Evolutionary conservation across 2,329 filamentous ascomycete genomes (phyloP).

Genomic region (Colletotrichum eleusines): DNA sequence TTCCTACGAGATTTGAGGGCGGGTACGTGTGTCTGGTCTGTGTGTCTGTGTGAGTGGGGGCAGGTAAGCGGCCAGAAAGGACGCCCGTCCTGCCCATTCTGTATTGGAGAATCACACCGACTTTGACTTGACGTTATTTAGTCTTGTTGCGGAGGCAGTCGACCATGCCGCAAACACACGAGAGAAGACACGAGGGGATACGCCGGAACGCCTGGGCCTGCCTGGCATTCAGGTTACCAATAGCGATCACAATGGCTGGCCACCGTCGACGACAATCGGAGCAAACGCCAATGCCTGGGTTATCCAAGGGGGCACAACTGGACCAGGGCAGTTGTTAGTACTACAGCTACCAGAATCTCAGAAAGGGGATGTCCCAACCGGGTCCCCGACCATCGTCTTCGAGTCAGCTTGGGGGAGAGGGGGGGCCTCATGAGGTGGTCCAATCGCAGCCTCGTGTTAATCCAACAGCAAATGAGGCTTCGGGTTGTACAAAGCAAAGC

Average conservation of each 20-base stretch:
- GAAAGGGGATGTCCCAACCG: conserved; percentile 30
- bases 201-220: neutral
- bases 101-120: conserved; percentile 38
- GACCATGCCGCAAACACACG: conserved; percentile 31
- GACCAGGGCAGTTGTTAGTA: conserved; percentile 22
- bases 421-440: neutral
- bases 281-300: conserved; percentile 19
- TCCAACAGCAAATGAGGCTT: conserved; percentile 29
- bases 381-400: conserved; percentile 19
- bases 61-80: conserved; percentile 1
- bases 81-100: conserved; percentile 8
- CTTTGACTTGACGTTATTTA: conserved; percentile 18
- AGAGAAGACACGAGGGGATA: neutral
- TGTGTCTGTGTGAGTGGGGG: conserved; percentile 6
- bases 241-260: conserved; percentile 12
- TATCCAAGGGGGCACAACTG: conserved; percentile 13
- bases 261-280: neutral
- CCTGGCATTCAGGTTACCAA: neutral
- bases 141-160: neutral
- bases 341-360: conserved; percentile 31
- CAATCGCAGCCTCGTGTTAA: conserved; percentile 32
- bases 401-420: conserved; percentile 18
- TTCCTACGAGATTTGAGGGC: conserved; percentile 28
- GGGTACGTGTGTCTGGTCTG: conserved; percentile 21
- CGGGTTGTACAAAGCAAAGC: conserved; percentile 14